phyloP scores from a whole-genome alignment of 306 rosid genomes.

The Quillaja saponaria region DNA sequence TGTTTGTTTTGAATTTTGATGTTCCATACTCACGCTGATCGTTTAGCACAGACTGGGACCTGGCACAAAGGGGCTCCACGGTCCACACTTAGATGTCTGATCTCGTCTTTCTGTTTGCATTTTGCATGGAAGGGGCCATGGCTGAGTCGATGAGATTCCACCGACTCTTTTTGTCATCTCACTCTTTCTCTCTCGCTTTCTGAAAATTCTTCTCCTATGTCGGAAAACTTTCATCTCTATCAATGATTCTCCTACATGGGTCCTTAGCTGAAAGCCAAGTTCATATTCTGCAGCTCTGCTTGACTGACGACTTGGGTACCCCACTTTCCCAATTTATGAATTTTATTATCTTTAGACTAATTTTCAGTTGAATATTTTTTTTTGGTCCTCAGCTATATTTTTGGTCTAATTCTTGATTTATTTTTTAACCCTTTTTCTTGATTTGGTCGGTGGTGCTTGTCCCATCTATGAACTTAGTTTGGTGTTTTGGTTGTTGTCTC shows the following conservation, averaged over 20 bases:
- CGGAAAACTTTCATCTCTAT: conserved; percentile 25
- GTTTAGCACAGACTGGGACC: not conserved
- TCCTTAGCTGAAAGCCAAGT: conserved; percentile 45
- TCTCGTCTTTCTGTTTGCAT: conserved; percentile 23
- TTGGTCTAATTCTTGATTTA: not conserved
- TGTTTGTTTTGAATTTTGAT: no score
- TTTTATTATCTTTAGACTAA: not conserved
- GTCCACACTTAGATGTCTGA: conserved; percentile 19
- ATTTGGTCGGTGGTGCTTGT: conserved; percentile 11
- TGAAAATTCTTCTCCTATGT: not conserved
- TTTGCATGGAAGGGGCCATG: conserved; percentile 44
- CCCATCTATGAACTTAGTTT: conserved; percentile 25
- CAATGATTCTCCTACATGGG: conserved; percentile 43
- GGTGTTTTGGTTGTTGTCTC: conserved; percentile 2
- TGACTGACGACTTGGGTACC: conserved; percentile 33
- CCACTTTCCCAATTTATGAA: conserved; percentile 16
- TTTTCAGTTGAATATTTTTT: not conserved
- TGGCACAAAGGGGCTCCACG: conserved; percentile 33
- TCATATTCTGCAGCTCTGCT: conserved; percentile 29
- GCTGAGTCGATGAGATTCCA: conserved; percentile 31
- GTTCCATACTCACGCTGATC: conserved; percentile 14
- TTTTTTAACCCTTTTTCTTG: conserved; percentile 10
- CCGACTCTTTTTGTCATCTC: not conserved
- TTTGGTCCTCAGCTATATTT: conserved; percentile 24
- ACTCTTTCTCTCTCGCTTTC: conserved; percentile 14